Evolutionary conservation across 257 asterid genomes (phyloP).

Genomic region (Gentiana straminea): DNA sequence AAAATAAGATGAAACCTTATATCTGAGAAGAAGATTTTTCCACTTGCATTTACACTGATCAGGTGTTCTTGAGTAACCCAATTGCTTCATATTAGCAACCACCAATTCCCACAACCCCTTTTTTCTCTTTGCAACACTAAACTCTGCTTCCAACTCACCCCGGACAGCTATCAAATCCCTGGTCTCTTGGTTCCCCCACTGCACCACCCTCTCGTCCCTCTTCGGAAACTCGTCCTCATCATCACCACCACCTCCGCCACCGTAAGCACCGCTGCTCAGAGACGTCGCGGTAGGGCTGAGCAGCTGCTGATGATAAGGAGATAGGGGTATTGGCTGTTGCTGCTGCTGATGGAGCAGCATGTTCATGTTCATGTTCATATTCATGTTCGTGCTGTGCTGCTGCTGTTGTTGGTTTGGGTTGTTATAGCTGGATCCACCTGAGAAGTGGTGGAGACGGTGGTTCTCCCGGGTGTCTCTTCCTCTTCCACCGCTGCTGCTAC

Average conservation of each 20-base stretch:
- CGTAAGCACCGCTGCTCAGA: not conserved
- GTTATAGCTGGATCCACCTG: too few relatives aligned
- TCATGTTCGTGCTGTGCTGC: not conserved
- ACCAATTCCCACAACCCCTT: conserved; percentile 51
- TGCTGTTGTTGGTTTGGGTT: too few relatives aligned
- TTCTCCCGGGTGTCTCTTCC: conserved; percentile 4
- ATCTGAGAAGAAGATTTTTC: conserved; percentile 46
- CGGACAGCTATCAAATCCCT: conserved; percentile 55
- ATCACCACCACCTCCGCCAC: conserved; percentile 12
- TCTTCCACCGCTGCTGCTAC: conserved; percentile 9
- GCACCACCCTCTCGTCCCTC: conserved; percentile 59
- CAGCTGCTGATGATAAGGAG: conserved; percentile 15
- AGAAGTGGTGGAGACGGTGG: too few relatives aligned
- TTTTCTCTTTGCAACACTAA: conserved; percentile 20
- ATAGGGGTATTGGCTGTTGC: conserved; percentile 4
- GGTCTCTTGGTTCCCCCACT: conserved; percentile 63
- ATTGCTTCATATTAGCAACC: conserved; percentile 40
- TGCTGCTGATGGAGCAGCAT: conserved; percentile 1
- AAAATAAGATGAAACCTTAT: conserved; percentile 29
- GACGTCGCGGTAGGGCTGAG: conserved; percentile 9
- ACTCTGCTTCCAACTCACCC: conserved; percentile 44
- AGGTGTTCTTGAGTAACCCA: conserved; percentile 48
- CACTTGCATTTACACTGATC: conserved; percentile 77
- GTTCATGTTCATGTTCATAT: conserved; percentile 1
- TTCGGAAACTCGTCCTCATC: conserved; percentile 43